Percentiles rank a stretch among this genome's conserved stretches.
Conservation (phyloP, 1,284 basidiomycete genomes). For the Calocybe gambosa region DNA sequence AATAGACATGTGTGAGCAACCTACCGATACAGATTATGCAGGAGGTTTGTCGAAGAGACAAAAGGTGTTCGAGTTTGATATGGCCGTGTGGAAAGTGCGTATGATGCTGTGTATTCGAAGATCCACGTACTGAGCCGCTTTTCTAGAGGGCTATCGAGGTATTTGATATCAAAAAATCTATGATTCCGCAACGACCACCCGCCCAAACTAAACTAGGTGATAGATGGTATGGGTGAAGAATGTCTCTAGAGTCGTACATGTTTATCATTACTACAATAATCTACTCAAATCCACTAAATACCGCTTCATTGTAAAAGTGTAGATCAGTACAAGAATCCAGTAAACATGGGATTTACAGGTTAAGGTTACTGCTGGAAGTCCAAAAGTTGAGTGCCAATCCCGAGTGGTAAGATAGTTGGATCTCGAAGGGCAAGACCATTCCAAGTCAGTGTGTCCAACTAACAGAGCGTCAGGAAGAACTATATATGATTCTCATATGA, state of each 20-base stretch:
- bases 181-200: constrained; percentile 60
- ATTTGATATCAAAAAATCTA: constrained; percentile 65
- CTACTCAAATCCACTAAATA: too few relatives aligned
- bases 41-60: constrained; percentile 69
- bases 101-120: background rate
- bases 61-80: constrained; percentile 82
- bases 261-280: background rate
- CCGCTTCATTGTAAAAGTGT: too few relatives aligned
- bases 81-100: constrained; percentile 74
- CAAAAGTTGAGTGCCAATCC: constrained; percentile 3
- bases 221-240: constrained; percentile 59
- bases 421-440: constrained; percentile 18
- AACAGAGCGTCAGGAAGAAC: background rate
- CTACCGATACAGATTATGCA: constrained; percentile 57
- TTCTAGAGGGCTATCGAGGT: constrained; percentile 71
- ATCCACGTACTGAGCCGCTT: background rate
- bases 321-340: too few relatives aligned
- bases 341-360: too few relatives aligned
- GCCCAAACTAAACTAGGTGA: constrained; percentile 48
- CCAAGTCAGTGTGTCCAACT: constrained; percentile 40
- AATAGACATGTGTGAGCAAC: constrained; percentile 57
- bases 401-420: constrained; percentile 8
- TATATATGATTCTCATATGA: background rate
- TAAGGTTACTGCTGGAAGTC: background rate
- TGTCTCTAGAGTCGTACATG: background rate